Evolutionary conservation across 768 basidiomycete species (phyloP).

Genomic region (Mycena vitilis): DNA sequence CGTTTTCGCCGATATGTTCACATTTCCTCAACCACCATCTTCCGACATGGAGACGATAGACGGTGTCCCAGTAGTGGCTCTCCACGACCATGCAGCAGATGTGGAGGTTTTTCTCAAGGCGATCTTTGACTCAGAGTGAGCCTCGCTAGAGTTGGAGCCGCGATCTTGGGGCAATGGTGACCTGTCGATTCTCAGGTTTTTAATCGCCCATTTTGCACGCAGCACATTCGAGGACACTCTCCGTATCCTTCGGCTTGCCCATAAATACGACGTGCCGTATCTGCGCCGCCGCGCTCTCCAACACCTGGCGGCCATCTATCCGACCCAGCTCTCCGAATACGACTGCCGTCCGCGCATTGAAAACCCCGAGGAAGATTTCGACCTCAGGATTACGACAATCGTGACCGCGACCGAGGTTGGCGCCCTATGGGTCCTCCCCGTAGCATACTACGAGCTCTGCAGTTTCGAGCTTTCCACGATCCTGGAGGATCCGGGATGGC

Average conservation of each 20-base stretch:
- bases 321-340: not conserved
- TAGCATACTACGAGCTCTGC: not conserved
- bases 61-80: not conserved
- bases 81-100: constrained; percentile 3
- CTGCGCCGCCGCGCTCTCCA: constrained; percentile 6
- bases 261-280: constrained; percentile 15
- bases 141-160: not conserved
- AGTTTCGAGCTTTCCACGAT: not conserved
- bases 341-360: not conserved
- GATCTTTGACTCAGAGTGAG: constrained; percentile 15
- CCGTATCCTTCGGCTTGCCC: not conserved
- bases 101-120: not conserved
- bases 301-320: not conserved
- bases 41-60: constrained; percentile 1
- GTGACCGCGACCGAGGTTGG: not conserved
- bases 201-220: not conserved
- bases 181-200: not conserved
- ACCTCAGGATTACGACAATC: not conserved
- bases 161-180: not conserved
- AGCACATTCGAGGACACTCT: not conserved
- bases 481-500: not conserved
- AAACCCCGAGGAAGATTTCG: not conserved
- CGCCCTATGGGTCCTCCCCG: not conserved
- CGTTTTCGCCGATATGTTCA: constrained; percentile 12
- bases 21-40: not conserved